Evolutionary conservation across 2,329 filamentous ascomycete genomes (phyloP).

Genomic region (Fusarium sp.): DNA sequence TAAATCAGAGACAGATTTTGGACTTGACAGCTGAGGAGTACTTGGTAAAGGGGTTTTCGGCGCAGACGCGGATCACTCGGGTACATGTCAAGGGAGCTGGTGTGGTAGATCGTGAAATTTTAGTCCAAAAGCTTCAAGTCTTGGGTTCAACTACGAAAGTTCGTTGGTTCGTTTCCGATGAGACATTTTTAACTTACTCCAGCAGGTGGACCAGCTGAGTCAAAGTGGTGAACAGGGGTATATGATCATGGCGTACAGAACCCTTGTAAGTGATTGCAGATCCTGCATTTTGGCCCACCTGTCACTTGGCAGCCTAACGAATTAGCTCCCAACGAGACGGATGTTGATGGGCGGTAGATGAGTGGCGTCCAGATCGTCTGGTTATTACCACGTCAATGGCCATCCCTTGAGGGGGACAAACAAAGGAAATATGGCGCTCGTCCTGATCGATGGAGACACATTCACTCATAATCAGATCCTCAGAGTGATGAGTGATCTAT

Average conservation of each 20-base stretch:
- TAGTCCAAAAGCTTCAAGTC: neutral
- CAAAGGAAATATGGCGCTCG: neutral
- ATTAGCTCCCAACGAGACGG: neutral
- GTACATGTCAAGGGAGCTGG: neutral
- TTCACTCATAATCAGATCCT: neutral
- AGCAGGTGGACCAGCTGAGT: neutral
- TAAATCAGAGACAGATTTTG: neutral
- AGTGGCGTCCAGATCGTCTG: neutral
- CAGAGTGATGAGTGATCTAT: neutral
- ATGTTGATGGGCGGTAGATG: neutral
- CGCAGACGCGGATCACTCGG: neutral
- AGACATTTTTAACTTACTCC: neutral
- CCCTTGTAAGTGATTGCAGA: slow-evolving; percentile 10
- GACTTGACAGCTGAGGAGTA: neutral
- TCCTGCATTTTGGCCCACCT: slow-evolving; percentile 3
- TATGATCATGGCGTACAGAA: neutral
- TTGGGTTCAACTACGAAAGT: neutral
- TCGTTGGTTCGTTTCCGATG: neutral
- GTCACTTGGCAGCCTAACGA: neutral
- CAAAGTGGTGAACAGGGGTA: neutral
- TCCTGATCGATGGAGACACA: neutral
- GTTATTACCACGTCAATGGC: neutral
- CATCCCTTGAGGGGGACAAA: neutral
- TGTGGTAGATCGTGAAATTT: neutral
- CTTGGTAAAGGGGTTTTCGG: neutral